A percentile compares a stretch with the other conserved stretches of the same genome.
phyloP scores from a whole-genome alignment of 2,329 filamentous ascomycete genomes.

The Arachnopeziza araneosa region DNA sequence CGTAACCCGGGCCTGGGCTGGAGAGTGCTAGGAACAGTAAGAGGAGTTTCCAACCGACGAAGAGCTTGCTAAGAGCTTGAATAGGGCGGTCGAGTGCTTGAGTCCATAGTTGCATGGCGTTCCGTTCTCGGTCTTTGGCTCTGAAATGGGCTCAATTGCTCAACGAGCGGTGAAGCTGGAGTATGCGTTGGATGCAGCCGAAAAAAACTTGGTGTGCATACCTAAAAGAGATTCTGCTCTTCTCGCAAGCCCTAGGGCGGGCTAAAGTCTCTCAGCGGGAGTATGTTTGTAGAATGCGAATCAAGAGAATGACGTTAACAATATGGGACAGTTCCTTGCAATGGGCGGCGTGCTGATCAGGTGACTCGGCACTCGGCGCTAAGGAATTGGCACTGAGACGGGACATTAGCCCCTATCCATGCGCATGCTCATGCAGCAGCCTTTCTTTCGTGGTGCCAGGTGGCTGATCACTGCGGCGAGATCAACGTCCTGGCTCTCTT shows the following conservation, averaged over 20 bases:
- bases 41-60: slow-evolving; percentile 56
- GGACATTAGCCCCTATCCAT: neutral
- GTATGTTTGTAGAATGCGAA: neutral
- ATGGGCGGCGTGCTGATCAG: neutral
- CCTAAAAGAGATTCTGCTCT: neutral
- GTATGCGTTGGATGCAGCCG: slow-evolving; percentile 3
- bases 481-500: neutral
- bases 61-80: slow-evolving; percentile 14
- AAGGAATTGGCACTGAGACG: neutral
- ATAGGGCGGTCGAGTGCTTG: slow-evolving; percentile 17
- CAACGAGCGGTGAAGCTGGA: neutral
- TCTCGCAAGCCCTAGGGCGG: neutral
- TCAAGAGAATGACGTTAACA: neutral
- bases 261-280: neutral
- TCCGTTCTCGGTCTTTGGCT: neutral
- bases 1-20: slow-evolving; percentile 59
- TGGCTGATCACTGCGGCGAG: neutral
- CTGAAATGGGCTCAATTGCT: slow-evolving; percentile 1
- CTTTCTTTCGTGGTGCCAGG: neutral
- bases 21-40: slow-evolving; percentile 56
- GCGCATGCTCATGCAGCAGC: neutral
- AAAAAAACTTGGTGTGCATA: neutral
- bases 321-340: neutral
- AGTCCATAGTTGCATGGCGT: slow-evolving; percentile 14
- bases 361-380: neutral